Evolutionary conservation across 768 basidiomycete genomes (phyloP).

Genomic region (Boletus insuetus): DNA sequence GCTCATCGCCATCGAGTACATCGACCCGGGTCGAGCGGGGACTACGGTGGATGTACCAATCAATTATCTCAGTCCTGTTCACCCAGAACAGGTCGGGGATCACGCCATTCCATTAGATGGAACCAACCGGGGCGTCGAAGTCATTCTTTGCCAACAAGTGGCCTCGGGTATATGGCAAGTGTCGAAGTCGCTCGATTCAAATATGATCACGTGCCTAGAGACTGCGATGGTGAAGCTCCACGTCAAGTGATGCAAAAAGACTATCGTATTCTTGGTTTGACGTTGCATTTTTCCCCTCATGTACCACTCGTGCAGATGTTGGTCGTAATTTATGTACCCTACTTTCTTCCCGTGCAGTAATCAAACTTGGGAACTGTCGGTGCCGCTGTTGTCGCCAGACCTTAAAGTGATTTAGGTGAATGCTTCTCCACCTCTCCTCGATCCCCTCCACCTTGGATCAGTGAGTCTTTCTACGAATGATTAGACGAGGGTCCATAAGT

Average conservation of each 20-base stretch:
- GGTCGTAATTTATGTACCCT: slow-evolving; percentile 7
- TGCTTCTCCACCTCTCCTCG: no score
- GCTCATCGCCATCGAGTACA: slow-evolving; percentile 27
- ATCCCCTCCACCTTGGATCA: no score
- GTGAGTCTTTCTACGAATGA: no score
- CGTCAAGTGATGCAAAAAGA: slow-evolving; percentile 11
- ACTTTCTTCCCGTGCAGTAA: no score
- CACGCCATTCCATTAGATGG: slow-evolving; percentile 52
- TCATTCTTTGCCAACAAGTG: slow-evolving; percentile 42
- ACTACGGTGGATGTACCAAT: slow-evolving; percentile 39
- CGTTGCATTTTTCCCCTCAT: background rate
- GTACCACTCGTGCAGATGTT: background rate
- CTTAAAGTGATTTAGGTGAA: no score
- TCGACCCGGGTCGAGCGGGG: slow-evolving; percentile 32
- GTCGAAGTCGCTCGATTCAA: slow-evolving; percentile 12
- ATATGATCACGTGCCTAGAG: slow-evolving; percentile 12
- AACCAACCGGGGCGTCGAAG: slow-evolving; percentile 38
- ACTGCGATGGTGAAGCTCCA: slow-evolving; percentile 28
- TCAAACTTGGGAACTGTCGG: no score
- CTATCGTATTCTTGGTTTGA: background rate
- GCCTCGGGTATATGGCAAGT: slow-evolving; percentile 30
- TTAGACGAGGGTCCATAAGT: no score
- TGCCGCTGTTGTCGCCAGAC: no score
- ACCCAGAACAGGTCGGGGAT: slow-evolving; percentile 40
- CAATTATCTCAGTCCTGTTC: slow-evolving; percentile 41